A percentile compares a stretch with the other conserved stretches of the same genome.
Conservation (phyloP, 2,329 filamentous ascomycete species). For the Fusarium sp. region DNA sequence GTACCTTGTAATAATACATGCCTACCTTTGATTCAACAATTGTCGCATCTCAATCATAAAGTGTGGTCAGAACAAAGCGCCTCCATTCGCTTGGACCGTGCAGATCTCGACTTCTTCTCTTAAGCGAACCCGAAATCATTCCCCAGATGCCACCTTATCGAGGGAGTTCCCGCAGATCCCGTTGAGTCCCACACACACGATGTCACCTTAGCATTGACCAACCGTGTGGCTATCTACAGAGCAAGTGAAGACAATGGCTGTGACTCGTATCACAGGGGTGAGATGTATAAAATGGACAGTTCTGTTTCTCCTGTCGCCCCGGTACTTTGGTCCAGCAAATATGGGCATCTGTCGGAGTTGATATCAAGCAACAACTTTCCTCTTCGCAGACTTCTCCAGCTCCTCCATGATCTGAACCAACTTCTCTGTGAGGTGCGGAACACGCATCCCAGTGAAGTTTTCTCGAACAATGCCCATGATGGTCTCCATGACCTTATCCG, state of each 20-base stretch:
- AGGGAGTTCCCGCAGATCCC: background rate
- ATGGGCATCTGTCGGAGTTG: no score
- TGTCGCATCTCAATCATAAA: background rate
- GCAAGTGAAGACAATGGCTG: background rate
- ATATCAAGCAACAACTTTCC: conserved; percentile 27
- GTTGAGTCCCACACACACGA: background rate
- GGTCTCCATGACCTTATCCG: conserved; percentile 28
- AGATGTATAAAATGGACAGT: background rate
- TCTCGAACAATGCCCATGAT: conserved; percentile 17
- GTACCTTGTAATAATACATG: background rate
- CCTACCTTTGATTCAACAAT: background rate
- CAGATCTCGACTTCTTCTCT: background rate
- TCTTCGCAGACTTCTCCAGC: conserved; percentile 29
- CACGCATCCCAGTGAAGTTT: conserved; percentile 17
- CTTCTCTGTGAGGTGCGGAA: conserved; percentile 28
- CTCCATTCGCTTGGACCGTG: background rate
- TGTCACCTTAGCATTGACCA: background rate
- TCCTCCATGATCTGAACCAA: conserved; percentile 33
- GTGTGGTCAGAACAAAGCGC: background rate
- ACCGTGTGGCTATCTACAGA: background rate
- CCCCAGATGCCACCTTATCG: background rate
- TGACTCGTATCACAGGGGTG: background rate
- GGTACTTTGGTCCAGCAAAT: background rate
- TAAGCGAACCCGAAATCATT: background rate
- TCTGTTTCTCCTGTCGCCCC: background rate